These are phyloP conservation scores for Yamadazyma takamatsuzukensis DNA, from an alignment of 805 yeast genomes.

Conservation along the genomic window DNA sequence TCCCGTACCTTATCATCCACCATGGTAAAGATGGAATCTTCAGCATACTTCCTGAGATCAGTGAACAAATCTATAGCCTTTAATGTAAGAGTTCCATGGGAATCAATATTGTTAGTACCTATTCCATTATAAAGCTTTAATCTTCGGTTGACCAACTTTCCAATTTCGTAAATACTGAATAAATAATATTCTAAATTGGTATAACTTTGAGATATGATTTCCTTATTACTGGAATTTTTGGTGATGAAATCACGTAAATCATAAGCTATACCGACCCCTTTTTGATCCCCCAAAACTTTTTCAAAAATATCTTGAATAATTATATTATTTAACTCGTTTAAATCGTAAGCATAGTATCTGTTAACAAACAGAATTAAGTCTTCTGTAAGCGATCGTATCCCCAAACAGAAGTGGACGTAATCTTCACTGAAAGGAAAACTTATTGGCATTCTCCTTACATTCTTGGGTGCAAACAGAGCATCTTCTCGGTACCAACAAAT, in stretches of 20 bases:
- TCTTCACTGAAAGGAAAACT: conserved; percentile 78
- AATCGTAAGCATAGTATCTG: conserved; percentile 61
- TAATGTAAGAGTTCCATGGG: conserved; percentile 35
- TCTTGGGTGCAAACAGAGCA: conserved; percentile 41
- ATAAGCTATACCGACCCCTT: conserved; percentile 54
- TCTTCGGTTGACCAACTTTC: conserved; percentile 38
- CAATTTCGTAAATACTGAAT: conserved; percentile 68
- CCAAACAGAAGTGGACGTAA: conserved; percentile 82
- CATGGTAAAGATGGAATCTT: conserved; percentile 73
- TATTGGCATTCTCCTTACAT: conserved; percentile 55
- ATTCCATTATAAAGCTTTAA: conserved; percentile 36
- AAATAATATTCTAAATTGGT: conserved; percentile 86
- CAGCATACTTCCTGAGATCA: conserved; percentile 65
- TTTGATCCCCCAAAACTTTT: conserved; percentile 50
- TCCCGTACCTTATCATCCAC: conserved; percentile 78
- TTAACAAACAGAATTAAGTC: conserved; percentile 63
- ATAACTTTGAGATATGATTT: conserved; percentile 83
- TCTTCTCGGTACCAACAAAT: conserved; percentile 68
- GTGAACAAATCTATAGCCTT: conserved; percentile 54
- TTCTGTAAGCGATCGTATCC: conserved; percentile 60
- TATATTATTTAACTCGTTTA: conserved; percentile 53
- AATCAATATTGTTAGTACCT: conserved; percentile 38
- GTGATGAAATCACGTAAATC: conserved; percentile 54
- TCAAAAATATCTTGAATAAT: conserved; percentile 64
- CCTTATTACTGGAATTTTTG: conserved; percentile 73